Evolutionary conservation across 148 eudicot species (phyloP), one percentile per base, ranked within the genome.

Genomic region (Vaccinium corymbosum): DNA sequence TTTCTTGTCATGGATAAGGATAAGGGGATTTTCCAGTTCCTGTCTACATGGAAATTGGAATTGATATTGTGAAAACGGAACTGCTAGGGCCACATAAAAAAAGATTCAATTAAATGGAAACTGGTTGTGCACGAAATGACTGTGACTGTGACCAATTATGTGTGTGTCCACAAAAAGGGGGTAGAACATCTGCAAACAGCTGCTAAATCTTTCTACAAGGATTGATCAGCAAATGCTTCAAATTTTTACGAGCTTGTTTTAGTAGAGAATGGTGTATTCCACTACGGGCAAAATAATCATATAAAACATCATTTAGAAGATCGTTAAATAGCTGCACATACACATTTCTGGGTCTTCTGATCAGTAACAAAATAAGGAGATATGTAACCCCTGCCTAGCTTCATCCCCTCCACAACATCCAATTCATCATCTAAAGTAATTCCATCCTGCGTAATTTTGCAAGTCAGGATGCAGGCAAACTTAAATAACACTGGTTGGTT

Each of bases 361-460:
- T 97, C 94, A 48, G 98, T 94, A 79, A 94, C 90, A 87, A 94
- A 97, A 89, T 94, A 94, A 79, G 99, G 97, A 88, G 99, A 97
- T 86, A 97, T 94, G 82, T 92, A 97, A 81, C 99, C 98, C 89
- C 99, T 88, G 76, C 88, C 92, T 82, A 97, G 92, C 91, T 97
- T 94, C 99, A 97, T 92, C 80, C 99, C 98, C 86, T 97, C 99
- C 86, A 97, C 98, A 86, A 97, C 97, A 87, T 94, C 99, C 92
- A 97, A 84, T 85, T 97, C 98, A 84, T 97, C 90, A 56, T 92
- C 93, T 87, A 94, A 70, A 79, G 94, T 97, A 87, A 94, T 94
- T 35, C 99, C 99, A 83, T 97, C 95, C 98, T 97, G 90, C 76
- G 81, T 50, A 50, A 62, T 59, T 56, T 29, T 11, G 49, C 35